A percentile compares a stretch with the other conserved stretches of the same genome.
Evolutionary conservation across 148 eudicot species (phyloP).

Genomic region (Vaccinium darrowii): DNA sequence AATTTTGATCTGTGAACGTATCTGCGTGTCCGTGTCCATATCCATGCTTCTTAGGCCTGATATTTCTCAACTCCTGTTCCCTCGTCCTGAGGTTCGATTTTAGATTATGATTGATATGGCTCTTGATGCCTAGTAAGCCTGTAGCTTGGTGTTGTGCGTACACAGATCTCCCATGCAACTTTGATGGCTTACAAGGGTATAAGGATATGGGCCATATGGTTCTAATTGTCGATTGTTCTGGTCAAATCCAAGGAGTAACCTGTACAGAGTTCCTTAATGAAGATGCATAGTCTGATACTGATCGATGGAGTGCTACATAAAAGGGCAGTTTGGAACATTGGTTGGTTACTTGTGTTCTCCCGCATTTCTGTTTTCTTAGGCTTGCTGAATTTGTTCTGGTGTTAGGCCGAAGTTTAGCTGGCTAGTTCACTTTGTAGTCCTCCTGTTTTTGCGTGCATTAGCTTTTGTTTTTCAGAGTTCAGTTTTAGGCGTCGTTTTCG

Average conservation of each 20-base stretch:
- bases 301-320: background rate
- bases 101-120: background rate
- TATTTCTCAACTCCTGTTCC: background rate
- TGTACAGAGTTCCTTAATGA: background rate
- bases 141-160: background rate
- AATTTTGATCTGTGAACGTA: background rate
- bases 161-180: background rate
- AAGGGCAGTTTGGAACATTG: background rate
- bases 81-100: background rate
- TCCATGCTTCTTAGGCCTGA: background rate
- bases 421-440: background rate
- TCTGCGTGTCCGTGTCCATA: background rate
- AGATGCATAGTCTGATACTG: background rate
- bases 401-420: background rate
- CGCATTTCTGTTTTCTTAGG: background rate
- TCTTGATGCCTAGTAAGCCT: background rate
- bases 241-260: background rate
- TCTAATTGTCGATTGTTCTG: background rate
- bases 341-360: background rate
- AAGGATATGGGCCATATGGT: conserved; percentile 8
- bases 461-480: background rate
- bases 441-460: background rate
- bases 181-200: background rate
- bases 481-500: background rate
- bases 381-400: background rate